phyloP scores from a whole-genome alignment of 495 filamentous ascomycete species.

The Evansstolkia leycettana region DNA sequence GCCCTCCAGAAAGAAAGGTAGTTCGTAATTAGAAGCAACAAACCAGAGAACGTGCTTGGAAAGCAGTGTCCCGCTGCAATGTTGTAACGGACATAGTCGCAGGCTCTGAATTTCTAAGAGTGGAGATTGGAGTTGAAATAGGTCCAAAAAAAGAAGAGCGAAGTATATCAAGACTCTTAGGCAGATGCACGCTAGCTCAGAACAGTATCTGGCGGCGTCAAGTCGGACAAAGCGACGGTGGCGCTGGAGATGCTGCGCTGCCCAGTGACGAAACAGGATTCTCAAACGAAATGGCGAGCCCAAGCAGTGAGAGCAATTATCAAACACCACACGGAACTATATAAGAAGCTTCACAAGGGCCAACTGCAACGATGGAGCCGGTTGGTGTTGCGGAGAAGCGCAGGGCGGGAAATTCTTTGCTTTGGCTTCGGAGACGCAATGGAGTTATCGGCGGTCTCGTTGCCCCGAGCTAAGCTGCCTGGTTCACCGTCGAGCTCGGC shows the following conservation, averaged over 20 bases:
- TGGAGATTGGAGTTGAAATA: conserved; percentile 23
- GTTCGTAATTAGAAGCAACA: conserved; percentile 11
- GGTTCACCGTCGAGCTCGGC: not conserved
- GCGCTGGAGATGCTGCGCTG: not conserved
- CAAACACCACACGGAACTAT: no score
- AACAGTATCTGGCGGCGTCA: not conserved
- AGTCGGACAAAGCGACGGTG: not conserved
- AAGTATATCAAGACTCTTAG: no score
- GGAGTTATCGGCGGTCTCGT: conserved; percentile 27
- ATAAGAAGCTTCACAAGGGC: no score
- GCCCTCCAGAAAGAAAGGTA: no score
- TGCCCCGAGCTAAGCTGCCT: conserved; percentile 16
- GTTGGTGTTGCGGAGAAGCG: conserved; percentile 7
- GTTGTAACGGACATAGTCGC: conserved; percentile 37
- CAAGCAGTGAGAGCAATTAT: no score
- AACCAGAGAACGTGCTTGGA: conserved; percentile 63
- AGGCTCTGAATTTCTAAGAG: conserved; percentile 11
- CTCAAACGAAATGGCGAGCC: no score
- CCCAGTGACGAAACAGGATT: not conserved
- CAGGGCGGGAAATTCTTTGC: conserved; percentile 31
- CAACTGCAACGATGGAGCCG: not conserved
- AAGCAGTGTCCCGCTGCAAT: conserved; percentile 49
- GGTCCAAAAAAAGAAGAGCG: conserved; percentile 1
- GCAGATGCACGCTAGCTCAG: no score
- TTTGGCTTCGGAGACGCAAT: conserved; percentile 17